Evolutionary conservation across 495 filamentous ascomycete species (phyloP), one percentile per base, ranked within the genome.

Genomic region (Aspergillus incahuasiensis): DNA sequence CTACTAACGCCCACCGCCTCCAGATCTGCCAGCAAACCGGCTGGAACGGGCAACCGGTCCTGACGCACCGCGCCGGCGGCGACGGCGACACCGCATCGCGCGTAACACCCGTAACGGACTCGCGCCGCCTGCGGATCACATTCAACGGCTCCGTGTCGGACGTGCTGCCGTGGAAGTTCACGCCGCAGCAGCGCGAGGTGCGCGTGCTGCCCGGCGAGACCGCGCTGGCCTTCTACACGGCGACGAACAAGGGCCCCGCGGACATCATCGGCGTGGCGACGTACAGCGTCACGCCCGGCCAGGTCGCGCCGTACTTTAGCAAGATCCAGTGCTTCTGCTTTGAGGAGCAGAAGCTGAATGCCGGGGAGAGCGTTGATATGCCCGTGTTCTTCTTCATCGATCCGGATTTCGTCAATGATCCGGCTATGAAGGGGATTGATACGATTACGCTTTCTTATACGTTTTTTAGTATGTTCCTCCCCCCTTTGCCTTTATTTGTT

Each of bases 311-410:
- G 4, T 99, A 99, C 67, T 99, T 99, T 70, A 91, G 87, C 80
- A 99, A 99, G 80, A 99, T 99, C 49, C 95, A 99, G 73, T 99
- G 95, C 63, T 99, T 99, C 73, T 99, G 95, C 69, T 99, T 99
- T 67, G 95, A 99, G 78, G 91, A 90, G 71, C 87, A 98, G 80
- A 83, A 95, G 59, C 73, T 98, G 48, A 92, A 91, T 68, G 92
- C 91, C 20, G 91, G 92, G 22, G 95, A 99, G 77, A 91, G 91
- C 34, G 95, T 99, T 49, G 95, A 99, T 75, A 99, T 99, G 95
- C 95, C 95, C 3, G 95, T 99, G 6, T 97, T 99, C 76, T 99
- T 99, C 68, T 99, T 96, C 71, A 88, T 99, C 63, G 95, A 99
- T 67, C 95, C 95, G 6, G 95, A 97, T 60, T 88, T 97, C 74